Percentiles rank a stretch among this genome's conserved stretches.
Conservation (phyloP, 169 alveolate species). For the Eimeria tenella region DNA sequence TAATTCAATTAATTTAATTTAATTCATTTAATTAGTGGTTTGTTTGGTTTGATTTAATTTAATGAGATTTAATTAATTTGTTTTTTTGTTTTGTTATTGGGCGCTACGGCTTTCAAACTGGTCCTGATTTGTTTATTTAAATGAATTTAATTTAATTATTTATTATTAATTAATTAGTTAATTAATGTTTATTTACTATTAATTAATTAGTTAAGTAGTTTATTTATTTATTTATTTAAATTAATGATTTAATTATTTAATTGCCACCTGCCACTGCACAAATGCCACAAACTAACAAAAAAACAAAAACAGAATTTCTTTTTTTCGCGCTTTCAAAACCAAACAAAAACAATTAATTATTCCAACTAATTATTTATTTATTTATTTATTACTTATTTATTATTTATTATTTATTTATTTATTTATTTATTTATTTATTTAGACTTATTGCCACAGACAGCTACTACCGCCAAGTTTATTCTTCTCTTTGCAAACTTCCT, state of each 20-base stretch:
- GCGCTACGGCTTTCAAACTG: neutral
- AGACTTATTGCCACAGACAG: slow-evolving; percentile 57
- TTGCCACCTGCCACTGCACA: too few relatives aligned
- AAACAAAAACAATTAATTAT: too few relatives aligned
- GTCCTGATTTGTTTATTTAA: too few relatives aligned
- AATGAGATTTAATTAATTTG: neutral
- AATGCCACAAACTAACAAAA: too few relatives aligned
- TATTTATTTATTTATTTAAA: neutral
- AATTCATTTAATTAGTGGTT: neutral
- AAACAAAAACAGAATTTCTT: neutral
- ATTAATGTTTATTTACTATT: too few relatives aligned
- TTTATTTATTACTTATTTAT: neutral
- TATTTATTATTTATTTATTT: too few relatives aligned
- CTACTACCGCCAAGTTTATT: slow-evolving; percentile 58
- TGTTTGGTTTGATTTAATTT: too few relatives aligned
- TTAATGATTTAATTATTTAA: too few relatives aligned
- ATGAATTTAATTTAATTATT: too few relatives aligned
- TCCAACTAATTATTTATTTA: too few relatives aligned
- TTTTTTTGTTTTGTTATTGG: neutral
- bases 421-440: neutral
- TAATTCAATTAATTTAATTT: neutral
- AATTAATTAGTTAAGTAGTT: neutral
- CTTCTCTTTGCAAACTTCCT: slow-evolving; percentile 63
- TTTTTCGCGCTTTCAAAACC: neutral
- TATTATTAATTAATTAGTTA: neutral